Percentiles rank a stretch among this genome's conserved stretches.
Conservation (phyloP, 2,329 filamentous ascomycete genomes). For the Fusarium incarnatum region DNA sequence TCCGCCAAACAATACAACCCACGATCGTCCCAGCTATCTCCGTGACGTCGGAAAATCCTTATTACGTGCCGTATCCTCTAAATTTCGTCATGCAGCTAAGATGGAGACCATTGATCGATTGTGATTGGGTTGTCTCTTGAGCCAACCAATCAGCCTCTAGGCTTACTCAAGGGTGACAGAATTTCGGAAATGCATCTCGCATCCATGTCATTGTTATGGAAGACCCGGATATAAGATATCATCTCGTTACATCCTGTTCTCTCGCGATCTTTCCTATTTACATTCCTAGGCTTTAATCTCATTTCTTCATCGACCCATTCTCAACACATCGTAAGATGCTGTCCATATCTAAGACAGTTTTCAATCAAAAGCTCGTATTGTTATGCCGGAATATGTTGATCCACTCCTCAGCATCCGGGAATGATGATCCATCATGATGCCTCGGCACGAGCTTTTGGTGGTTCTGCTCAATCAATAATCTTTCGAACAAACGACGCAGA, state of each 20-base stretch:
- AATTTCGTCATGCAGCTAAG: background rate
- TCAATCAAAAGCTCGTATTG: background rate
- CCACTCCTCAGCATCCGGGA: background rate
- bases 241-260: background rate
- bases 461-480: background rate
- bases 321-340: background rate
- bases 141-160: background rate
- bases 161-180: background rate
- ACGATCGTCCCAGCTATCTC: background rate
- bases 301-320: background rate
- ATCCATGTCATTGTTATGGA: background rate
- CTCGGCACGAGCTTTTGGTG: background rate
- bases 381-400: background rate
- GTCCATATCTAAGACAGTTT: background rate
- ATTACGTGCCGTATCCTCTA: background rate
- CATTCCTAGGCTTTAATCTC: background rate
- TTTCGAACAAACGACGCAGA: background rate
- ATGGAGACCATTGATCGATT: accelerated
- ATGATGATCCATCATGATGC: background rate
- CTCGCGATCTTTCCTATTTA: background rate
- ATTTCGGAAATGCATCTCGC: background rate
- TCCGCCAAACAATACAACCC: constrained; percentile 22
- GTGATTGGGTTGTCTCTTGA: background rate
- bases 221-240: background rate
- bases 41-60: background rate